These are phyloP conservation scores for Heteromeles arbutifolia DNA, from an alignment of 306 rosid species.

Conservation along the genomic window DNA sequence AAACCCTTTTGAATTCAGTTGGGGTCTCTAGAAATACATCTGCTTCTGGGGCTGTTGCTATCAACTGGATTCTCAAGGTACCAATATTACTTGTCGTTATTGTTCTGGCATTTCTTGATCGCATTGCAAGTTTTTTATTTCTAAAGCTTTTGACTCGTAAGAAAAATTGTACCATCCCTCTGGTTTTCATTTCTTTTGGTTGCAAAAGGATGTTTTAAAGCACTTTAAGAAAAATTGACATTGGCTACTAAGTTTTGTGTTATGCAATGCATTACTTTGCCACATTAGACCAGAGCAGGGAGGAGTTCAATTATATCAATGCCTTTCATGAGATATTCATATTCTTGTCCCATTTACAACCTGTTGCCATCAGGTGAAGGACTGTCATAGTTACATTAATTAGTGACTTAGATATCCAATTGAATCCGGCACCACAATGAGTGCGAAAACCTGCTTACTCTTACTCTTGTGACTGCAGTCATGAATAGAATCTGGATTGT, in stretches of 20 bases:
- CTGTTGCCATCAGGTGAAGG: neutral
- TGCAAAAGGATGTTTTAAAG: neutral
- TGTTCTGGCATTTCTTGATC: neutral
- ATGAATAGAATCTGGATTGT: neutral
- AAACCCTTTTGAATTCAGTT: constrained; percentile 80
- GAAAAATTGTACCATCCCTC: neutral
- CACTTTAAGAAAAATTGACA: neutral
- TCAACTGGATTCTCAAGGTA: constrained; percentile 98
- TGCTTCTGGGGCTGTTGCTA: constrained; percentile 81
- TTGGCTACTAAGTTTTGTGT: neutral
- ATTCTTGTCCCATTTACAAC: neutral
- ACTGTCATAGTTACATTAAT: neutral
- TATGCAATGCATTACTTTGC: neutral
- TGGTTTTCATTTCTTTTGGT: neutral
- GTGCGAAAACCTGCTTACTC: neutral
- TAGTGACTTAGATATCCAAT: neutral
- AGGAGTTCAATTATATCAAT: neutral
- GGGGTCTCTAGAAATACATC: constrained; percentile 73
- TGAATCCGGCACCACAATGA: neutral
- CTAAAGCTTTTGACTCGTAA: neutral
- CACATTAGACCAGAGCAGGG: neutral
- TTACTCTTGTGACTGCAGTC: neutral
- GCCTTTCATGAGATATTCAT: neutral
- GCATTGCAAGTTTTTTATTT: neutral
- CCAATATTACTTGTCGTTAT: neutral